Conservation (phyloP, 495 filamentous ascomycete genomes). For the Aspergillus homomorphus region DNA sequence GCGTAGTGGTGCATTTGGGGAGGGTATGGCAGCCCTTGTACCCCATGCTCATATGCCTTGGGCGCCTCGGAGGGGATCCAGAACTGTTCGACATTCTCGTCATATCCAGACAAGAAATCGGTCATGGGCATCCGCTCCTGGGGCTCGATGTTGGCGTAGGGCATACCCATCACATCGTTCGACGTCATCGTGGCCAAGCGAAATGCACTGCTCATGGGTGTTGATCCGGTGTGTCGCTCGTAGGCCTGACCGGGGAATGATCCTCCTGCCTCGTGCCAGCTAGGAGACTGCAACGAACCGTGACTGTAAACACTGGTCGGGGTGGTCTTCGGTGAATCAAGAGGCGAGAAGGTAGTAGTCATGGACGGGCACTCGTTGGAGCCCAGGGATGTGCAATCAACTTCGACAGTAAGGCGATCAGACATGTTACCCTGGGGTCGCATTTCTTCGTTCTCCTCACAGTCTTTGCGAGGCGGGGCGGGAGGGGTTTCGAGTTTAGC, state of each 20-base stretch:
- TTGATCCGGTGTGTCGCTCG: conserved; percentile 34
- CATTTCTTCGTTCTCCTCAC: conserved; percentile 39
- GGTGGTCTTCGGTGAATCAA: conserved; percentile 45
- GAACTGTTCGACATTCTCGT: conserved; percentile 44
- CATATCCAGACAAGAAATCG: conserved; percentile 43
- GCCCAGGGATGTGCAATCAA: conserved; percentile 43
- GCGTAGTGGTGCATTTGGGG: conserved; percentile 38
- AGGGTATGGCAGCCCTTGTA: conserved; percentile 33
- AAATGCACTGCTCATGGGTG: conserved; percentile 40
- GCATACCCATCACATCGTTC: conserved; percentile 33
- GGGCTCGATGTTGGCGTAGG: conserved; percentile 34
- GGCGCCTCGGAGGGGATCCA: conserved; percentile 41
- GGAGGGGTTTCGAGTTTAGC: conserved; percentile 25
- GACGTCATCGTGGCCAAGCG: conserved; percentile 37
- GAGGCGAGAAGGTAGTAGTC: conserved; percentile 44
- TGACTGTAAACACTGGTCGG: conserved; percentile 47
- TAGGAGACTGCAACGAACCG: conserved; percentile 38
- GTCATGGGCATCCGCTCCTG: conserved; percentile 39
- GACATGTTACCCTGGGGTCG: conserved; percentile 40
- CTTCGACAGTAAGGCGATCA: conserved; percentile 43
- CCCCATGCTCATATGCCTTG: conserved; percentile 37
- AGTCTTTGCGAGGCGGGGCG: conserved; percentile 23
- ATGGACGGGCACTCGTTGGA: conserved; percentile 47
- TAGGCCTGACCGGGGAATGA: conserved; percentile 29
- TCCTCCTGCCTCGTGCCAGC: conserved; percentile 41